Evolutionary conservation across 257 asterid genomes (phyloP).

Genomic region (Misopates orontium): DNA sequence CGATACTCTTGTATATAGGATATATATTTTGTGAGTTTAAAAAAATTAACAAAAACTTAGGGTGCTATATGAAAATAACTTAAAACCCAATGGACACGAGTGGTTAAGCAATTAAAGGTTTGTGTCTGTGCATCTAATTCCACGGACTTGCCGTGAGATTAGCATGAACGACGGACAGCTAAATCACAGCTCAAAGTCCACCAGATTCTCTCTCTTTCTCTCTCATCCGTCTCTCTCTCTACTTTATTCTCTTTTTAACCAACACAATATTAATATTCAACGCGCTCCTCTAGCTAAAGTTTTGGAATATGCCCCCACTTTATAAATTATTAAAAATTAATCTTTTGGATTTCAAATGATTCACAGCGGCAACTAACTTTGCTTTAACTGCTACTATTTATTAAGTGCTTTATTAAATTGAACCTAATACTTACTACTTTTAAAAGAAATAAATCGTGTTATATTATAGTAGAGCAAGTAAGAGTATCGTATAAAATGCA

Average conservation of each 20-base stretch:
- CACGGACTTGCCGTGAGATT: too few relatives aligned
- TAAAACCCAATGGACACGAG: too few relatives aligned
- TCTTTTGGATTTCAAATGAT: slow-evolving; percentile 6
- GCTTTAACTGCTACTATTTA: slow-evolving; percentile 29
- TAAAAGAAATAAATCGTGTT: too few relatives aligned
- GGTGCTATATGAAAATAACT: too few relatives aligned
- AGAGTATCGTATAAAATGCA: too few relatives aligned
- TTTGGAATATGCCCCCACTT: slow-evolving; percentile 24
- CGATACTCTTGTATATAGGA: too few relatives aligned
- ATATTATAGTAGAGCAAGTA: too few relatives aligned
- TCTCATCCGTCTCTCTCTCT: slow-evolving; percentile 33
- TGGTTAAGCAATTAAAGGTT: too few relatives aligned
- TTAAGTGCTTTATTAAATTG: background rate
- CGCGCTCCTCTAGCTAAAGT: slow-evolving; percentile 40
- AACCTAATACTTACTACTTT: background rate
- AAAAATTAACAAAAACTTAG: too few relatives aligned
- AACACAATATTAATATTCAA: slow-evolving; percentile 40
- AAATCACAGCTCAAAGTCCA: slow-evolving; percentile 91
- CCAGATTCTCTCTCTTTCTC: slow-evolving; percentile 45
- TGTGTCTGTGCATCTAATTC: too few relatives aligned
- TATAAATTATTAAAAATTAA: background rate
- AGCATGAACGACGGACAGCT: slow-evolving; percentile 53
- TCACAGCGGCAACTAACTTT: slow-evolving; percentile 1
- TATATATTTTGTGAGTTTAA: too few relatives aligned
- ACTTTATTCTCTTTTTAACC: slow-evolving; percentile 31